A percentile compares a stretch with the other conserved stretches of the same genome.
Evolutionary conservation across 2,329 filamentous ascomycete species (phyloP).

Genomic region (Capronia americana): DNA sequence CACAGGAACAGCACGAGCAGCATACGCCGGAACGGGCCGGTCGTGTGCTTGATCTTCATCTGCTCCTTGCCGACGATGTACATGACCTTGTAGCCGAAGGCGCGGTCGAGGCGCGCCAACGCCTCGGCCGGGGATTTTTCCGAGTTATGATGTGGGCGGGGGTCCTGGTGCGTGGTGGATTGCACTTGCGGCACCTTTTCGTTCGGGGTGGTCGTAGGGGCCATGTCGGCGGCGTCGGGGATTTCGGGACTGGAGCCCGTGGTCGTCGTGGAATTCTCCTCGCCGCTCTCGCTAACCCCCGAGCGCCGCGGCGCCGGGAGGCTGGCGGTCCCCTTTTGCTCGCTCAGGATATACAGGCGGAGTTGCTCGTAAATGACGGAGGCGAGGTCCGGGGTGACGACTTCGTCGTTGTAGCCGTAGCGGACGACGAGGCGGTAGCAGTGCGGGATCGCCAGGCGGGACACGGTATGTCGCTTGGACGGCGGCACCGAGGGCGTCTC

Average conservation of each 20-base stretch:
- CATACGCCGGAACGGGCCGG: constrained; percentile 41
- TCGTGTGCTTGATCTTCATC: constrained; percentile 44
- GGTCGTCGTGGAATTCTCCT: neutral
- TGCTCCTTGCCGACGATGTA: constrained; percentile 57
- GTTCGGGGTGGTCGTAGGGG: neutral
- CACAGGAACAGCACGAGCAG: constrained; percentile 47
- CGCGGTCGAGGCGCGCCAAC: constrained; percentile 49
- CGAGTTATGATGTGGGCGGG: neutral
- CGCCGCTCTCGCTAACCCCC: neutral
- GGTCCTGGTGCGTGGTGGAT: neutral
- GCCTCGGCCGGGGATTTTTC: constrained; percentile 23
- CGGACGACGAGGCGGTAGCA: constrained; percentile 73
- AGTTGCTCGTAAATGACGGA: constrained; percentile 66
- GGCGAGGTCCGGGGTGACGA: constrained; percentile 69
- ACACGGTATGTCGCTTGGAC: constrained; percentile 58
- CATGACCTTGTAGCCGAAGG: constrained; percentile 56
- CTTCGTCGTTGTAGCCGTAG: constrained; percentile 75
- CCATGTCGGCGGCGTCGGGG: neutral
- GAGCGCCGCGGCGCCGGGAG: neutral
- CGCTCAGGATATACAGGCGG: constrained; percentile 55
- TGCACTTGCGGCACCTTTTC: neutral
- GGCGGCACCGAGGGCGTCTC: constrained; percentile 62
- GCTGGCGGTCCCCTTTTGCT: neutral
- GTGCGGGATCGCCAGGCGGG: constrained; percentile 58
- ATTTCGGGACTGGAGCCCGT: neutral